A percentile compares a stretch with the other conserved stretches of the same genome.
Evolutionary conservation across 768 basidiomycete species (phyloP).

Genomic region (Rhizopogon rudus): DNA sequence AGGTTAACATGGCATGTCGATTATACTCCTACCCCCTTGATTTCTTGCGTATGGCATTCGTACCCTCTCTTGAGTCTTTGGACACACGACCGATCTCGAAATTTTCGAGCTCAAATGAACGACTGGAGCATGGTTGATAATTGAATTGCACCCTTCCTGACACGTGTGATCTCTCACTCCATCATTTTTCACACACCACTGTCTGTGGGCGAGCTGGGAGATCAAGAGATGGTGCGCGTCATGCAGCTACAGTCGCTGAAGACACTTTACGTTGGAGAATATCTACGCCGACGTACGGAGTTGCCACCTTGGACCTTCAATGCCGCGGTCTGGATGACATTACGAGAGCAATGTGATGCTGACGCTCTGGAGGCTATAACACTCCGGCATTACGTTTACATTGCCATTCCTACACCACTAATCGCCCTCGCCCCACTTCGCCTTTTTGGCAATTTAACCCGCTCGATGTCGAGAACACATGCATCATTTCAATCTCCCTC

Average conservation of each 20-base stretch:
- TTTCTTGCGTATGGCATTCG: slow-evolving; percentile 21
- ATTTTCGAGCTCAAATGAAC: slow-evolving; percentile 6
- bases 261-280: not conserved
- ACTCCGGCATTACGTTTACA: not conserved
- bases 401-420: too few relatives aligned
- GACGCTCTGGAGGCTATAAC: not conserved
- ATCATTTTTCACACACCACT: not conserved
- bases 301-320: not conserved
- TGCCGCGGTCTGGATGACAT: not conserved
- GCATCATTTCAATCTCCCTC: slow-evolving; percentile 8
- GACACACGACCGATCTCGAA: slow-evolving; percentile 1
- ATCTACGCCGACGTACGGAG: not conserved
- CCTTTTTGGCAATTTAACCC: not conserved
- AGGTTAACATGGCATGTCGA: slow-evolving; percentile 19
- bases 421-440: not conserved
- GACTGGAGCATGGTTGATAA: not conserved
- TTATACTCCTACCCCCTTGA: slow-evolving; percentile 13
- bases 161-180: not conserved
- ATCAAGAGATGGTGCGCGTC: not conserved
- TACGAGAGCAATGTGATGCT: not conserved
- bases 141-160: not conserved
- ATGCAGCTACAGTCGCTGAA: not conserved
- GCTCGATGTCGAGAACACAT: slow-evolving; percentile 11
- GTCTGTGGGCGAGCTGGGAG: not conserved
- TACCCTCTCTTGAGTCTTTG: slow-evolving; percentile 14